A percentile compares a stretch with the other conserved stretches of the same genome.
phyloP scores from a whole-genome alignment of 2,329 filamentous ascomycete species.

The Elsinoe perseae region DNA sequence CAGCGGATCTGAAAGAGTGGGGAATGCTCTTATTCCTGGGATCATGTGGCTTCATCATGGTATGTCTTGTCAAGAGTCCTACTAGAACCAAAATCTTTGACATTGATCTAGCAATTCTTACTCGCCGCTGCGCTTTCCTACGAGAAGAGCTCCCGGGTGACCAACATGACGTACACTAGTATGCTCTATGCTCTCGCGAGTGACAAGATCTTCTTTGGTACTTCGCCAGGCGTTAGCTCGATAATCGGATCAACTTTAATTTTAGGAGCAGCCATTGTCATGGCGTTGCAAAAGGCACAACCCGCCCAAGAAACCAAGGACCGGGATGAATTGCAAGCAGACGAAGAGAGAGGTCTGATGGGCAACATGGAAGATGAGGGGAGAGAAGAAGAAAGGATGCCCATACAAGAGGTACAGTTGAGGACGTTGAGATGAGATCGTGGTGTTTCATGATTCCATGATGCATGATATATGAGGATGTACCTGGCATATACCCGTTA shows the following conservation, averaged over 20 bases:
- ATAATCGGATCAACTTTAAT: conserved; percentile 57
- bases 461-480: not conserved
- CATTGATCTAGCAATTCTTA: conserved; percentile 57
- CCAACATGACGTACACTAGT: conserved; percentile 61
- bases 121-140: conserved; percentile 67
- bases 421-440: conserved; percentile 21
- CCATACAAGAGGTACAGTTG: conserved; percentile 22
- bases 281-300: conserved; percentile 48
- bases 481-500: not conserved
- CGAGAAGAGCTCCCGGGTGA: conserved; percentile 56
- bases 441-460: not conserved
- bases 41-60: conserved; percentile 67
- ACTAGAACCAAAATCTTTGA: no score
- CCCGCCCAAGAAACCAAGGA: conserved; percentile 21
- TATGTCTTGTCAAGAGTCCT: conserved; percentile 23
- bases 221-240: conserved; percentile 49
- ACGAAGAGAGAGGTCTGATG: conserved; percentile 31
- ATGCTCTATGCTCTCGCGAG: conserved; percentile 61
- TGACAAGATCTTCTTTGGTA: conserved; percentile 57
- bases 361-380: conserved; percentile 20
- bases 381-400: conserved; percentile 20
- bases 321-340: conserved; percentile 18
- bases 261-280: conserved; percentile 56
- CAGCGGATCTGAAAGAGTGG: conserved; percentile 53
- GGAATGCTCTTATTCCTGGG: conserved; percentile 60